Base-by-base conservation (phyloP, 768 basidiomycete genomes). In the Hysterangium stoloniferum region DNA sequence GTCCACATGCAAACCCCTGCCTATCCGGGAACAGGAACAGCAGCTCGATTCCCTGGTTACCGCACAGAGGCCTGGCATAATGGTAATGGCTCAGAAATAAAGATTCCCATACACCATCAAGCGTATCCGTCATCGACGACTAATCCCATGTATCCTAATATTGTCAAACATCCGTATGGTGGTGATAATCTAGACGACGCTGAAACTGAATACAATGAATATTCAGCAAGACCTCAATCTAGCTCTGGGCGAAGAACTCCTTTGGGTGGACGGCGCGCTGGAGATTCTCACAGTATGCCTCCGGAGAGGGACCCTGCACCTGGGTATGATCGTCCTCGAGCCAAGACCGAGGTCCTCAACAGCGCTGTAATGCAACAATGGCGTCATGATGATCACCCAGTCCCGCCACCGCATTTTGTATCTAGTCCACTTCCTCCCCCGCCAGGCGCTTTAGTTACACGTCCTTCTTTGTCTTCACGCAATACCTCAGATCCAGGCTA, bases 171-270 rank as follows among this genome's bases (percentile, higher is more conserved):
- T 51, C 28, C 44, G 35, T 36, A 40, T 45, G 27, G 36, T 20
- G 49, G 80, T 45, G 77, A 84, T 47, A 84, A 82, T 7, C 87
- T 89, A 58, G 86, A 64, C 44, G 62, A 58, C 32, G 59, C 71
- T 2, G 86, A 86, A 32, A 84, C 86, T 54, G 86, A 88, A 1
- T 78, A 73, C 51, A 89, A 91, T 60, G 89, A 90, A 54, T 84
- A 84, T 59, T 78, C 80, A 1, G 70, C 75, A 4, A 65, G 77
- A 4, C 62, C 67, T 7, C 43, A 44, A 29, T 62, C 73, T 0
- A 59, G 75, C 4, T 83, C 82, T 5, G 86, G 88, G 12, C 78
- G 87, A 2, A 85, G 82, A 17, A 92, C 89, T 1, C 88, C 88
- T 0, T 57, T 83, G 48, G 77, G 78, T 8, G 68, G 70, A 12